phyloP scores from a whole-genome alignment of 73 alveolate species.

The Paramecium tetraurelia region DNA sequence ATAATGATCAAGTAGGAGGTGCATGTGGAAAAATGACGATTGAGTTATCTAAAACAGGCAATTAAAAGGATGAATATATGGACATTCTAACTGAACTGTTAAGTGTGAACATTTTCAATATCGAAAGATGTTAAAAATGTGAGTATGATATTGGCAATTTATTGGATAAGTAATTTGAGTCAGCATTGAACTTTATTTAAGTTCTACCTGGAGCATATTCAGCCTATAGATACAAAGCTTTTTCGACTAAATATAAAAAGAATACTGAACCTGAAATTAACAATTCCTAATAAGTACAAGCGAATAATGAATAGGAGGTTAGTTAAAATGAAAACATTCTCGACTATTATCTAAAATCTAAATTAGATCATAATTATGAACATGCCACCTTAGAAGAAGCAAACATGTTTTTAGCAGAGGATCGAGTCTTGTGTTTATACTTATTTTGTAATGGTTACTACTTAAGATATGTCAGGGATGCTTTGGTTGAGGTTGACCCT shows the following conservation, averaged over 20 bases:
- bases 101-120: not conserved
- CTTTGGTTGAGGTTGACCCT: slow-evolving; percentile 72
- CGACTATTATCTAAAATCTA: slow-evolving; percentile 34
- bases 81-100: not conserved
- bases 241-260: not conserved
- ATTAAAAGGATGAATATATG: not conserved
- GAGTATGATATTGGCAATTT: slow-evolving; percentile 67
- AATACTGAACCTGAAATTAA: not conserved
- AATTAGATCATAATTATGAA: not conserved
- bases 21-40: slow-evolving; percentile 58
- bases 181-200: slow-evolving; percentile 59
- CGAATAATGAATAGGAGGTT: not conserved
- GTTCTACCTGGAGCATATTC: slow-evolving; percentile 72
- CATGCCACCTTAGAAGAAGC: slow-evolving; percentile 23
- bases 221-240: slow-evolving; percentile 66
- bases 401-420: slow-evolving; percentile 77
- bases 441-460: slow-evolving; percentile 1
- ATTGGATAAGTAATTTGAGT: slow-evolving; percentile 64
- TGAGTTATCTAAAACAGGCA: not conserved
- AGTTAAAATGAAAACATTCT: not conserved
- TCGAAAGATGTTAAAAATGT: slow-evolving; percentile 8
- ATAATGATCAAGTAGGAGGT: slow-evolving; percentile 26
- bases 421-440: slow-evolving; percentile 62
- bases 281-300: not conserved
- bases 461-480: slow-evolving; percentile 63